Conservation (phyloP, 768 basidiomycete species). For the Tricholoma bakamatsutake region DNA sequence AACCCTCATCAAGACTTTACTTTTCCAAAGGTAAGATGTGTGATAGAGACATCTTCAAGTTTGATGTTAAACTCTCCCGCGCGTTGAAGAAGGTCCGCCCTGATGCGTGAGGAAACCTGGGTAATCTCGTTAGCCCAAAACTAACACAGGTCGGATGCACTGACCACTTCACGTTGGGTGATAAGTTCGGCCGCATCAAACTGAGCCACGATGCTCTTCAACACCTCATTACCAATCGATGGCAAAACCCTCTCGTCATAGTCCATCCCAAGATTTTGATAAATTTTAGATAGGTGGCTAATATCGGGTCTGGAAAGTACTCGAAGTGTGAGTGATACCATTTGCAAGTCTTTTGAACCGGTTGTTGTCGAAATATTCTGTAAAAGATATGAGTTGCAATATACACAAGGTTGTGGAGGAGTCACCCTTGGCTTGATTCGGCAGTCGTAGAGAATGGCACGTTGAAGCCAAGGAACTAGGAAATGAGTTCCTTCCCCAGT, state of each 20-base stretch:
- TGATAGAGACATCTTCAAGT: constrained; percentile 96
- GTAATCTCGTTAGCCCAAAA: neutral
- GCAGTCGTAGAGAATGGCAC: constrained; percentile 95
- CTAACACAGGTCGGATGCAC: constrained; percentile 23
- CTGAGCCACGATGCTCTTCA: constrained; percentile 97
- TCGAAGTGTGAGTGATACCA: constrained; percentile 95
- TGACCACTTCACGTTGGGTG: constrained; percentile 94
- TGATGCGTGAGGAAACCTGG: constrained; percentile 86
- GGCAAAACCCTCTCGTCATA: constrained; percentile 98
- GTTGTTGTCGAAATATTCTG: constrained; percentile 99
- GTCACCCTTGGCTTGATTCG: constrained; percentile 89
- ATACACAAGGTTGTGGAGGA: neutral
- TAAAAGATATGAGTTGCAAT: constrained; percentile 6
- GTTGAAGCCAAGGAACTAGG: constrained; percentile 91
- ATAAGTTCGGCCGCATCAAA: constrained; percentile 97
- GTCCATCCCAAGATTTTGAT: constrained; percentile 90
- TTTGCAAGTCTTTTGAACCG: constrained; percentile 97
- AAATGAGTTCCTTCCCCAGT: constrained; percentile 94
- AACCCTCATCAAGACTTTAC: constrained; percentile 29
- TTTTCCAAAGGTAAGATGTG: constrained; percentile 84
- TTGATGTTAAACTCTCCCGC: constrained; percentile 95
- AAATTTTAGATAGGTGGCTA: constrained; percentile 84
- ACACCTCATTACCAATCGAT: constrained; percentile 95
- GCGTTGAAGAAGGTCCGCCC: constrained; percentile 86
- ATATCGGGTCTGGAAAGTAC: constrained; percentile 93